Base-by-base conservation (phyloP, 768 basidiomycete species). In the Leccinellum albellum region DNA sequence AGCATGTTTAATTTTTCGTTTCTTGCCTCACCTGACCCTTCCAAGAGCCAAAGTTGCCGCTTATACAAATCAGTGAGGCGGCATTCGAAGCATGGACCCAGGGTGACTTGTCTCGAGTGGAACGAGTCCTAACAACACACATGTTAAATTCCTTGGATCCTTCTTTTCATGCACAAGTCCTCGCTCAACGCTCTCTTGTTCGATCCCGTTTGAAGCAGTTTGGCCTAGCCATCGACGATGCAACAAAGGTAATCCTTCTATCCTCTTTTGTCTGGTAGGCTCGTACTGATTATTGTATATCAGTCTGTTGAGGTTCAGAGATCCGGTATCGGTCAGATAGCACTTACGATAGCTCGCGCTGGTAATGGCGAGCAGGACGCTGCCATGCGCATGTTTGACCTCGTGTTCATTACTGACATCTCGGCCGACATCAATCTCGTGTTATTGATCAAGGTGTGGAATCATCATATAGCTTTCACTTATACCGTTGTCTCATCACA, bases 311-410 rank as follows among this genome's bases (percentile, higher is more conserved):
- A 54, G 21, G 8, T 40, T n/a, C 55, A 37, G 10, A 33, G 6
- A 14, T 64, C 63, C 2, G 33, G 33, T 4, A 52, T 64, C 4
- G 58, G 52, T 29, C 24, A 64, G 31, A 35, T 64, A 12, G 62
- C 62, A 14, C 6, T 20, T 1, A 45, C 58, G 7, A 32, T 64
- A 2, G 55, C 55, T 0, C 28, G 1, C 1, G 6, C 49, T 14
- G 14, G 50, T 3, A 35, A 44, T 15, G 62, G 50, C 6, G 51
- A 61, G 2, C 9, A 42, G 3, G 59, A 61, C 6, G 44, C 20
- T 6, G 63, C 29, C 13, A 45, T 52, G 17, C 24, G 45, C n/a
- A 2, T 17, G 14, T 57, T 63, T 26, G 59, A 64, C 35, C 58
- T 61, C 17, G 50, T 46, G 3, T 64, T 64, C 44, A 26, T 4